These are phyloP conservation scores for Blastobotrys malaysiensis DNA, from an alignment of 1,139 yeast genomes.

Conservation along the genomic window DNA sequence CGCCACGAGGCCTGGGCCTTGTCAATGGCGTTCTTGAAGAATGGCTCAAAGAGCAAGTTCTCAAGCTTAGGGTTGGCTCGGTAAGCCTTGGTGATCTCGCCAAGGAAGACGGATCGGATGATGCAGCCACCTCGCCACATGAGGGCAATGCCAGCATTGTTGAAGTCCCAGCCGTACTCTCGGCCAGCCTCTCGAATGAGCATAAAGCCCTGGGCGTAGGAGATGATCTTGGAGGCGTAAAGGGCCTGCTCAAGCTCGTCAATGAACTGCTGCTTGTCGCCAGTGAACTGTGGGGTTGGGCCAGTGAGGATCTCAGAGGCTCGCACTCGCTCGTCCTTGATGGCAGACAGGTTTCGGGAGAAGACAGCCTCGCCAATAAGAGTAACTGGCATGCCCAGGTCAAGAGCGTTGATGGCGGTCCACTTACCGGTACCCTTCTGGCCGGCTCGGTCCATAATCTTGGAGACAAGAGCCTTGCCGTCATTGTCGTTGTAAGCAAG, in stretches of 20 bases:
- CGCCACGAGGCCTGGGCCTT: constrained; percentile 98
- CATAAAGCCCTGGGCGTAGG: constrained; percentile 99
- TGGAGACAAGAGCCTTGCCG: constrained; percentile 90
- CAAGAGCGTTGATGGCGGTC: constrained; percentile 98
- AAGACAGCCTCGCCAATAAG: constrained; percentile 98
- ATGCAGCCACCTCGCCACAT: constrained; percentile 99
- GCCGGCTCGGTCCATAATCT: constrained; percentile 95
- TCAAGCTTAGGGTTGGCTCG: constrained; percentile 89
- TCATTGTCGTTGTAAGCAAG: constrained; percentile 80
- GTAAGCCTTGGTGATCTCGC: constrained; percentile 95
- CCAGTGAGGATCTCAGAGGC: constrained; percentile 79
- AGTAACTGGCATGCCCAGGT: constrained; percentile 97
- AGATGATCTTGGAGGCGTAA: constrained; percentile 96
- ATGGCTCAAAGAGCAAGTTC: constrained; percentile 91
- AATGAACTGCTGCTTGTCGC: constrained; percentile 76
- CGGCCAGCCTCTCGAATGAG: constrained; percentile 96
- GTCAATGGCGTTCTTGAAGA: constrained; percentile 85
- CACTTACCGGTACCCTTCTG: constrained; percentile 99
- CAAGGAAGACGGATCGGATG: constrained; percentile 97
- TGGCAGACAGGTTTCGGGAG: constrained; percentile 90
- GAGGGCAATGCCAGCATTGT: constrained; percentile 96
- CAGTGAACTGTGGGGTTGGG: constrained; percentile 62
- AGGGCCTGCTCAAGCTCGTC: constrained; percentile 97
- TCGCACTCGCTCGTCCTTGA: constrained; percentile 82
- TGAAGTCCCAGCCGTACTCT: constrained; percentile 94